Evolutionary conservation across 345 rosid species (phyloP), one percentile per base, ranked within the genome.

Genomic region (Eucalyptus polyanthemos): DNA sequence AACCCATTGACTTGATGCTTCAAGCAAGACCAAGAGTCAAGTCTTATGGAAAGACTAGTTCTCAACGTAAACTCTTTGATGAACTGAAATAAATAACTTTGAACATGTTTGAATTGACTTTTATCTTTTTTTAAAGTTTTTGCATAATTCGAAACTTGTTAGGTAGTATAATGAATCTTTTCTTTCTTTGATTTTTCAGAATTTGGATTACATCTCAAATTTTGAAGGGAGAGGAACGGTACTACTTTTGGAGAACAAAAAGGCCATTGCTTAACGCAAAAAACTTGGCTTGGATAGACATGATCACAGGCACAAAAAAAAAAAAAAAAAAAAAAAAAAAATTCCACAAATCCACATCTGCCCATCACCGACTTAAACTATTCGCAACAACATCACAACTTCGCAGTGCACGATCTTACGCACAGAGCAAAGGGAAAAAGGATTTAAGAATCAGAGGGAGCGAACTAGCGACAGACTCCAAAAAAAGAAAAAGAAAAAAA

Each of bases 401-500:
- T 13, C 69, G 31, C 69, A 60, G 69, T 62, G 69, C 69, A 6
- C 34, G 69, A 62, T 1, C 69, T 62, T 29, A 27, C 16, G 69
- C 69, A 27, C 31, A 62, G n/a, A 62, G 17, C 69, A 27, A 62
- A 62, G 56, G 24, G 56, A 53, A 53, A 53, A 53, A 53, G 69
- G 31, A 12, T 24, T 56, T 56, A 56, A 56, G 62, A 56, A 56
- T 56, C 13, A 56, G 29, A 56, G 62, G 29, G 29, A 56, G 29
- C 62, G 29, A 56, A 56, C 62, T 24, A 56, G 62, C 29, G 13
- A 56, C 29, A 53, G 62, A 56, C 29, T 56, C 62, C 62, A 4
- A 24, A 24, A 24, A 24, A 24, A 24, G 34, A 2, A 24, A 0
- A 8, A 17, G 1, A 0, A 7, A 0, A 2, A 22, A 24, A 9